Percentiles rank a stretch among this genome's conserved stretches.
phyloP scores from a whole-genome alignment of 2,329 filamentous ascomycete species.

The Leptographium wingfieldii region DNA sequence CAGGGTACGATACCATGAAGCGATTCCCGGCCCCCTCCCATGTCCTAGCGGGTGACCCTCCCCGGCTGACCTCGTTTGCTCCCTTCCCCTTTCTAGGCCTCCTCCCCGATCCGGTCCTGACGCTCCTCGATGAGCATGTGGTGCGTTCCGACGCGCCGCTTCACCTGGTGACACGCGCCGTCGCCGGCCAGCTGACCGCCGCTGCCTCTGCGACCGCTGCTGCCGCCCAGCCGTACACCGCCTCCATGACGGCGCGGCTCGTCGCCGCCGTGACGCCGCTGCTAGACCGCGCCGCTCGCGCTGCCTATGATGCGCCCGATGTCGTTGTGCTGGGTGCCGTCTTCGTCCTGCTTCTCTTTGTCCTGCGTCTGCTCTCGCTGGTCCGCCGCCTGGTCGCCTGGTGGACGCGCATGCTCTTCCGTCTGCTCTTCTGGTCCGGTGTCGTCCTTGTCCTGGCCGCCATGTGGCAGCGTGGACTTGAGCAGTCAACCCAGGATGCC shows the following conservation, averaged over 20 bases:
- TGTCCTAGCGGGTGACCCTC: background rate
- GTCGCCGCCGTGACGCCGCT: conserved; percentile 23
- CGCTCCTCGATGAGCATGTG: conserved; percentile 35
- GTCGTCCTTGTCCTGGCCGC: conserved; percentile 41
- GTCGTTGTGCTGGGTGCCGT: conserved; percentile 32
- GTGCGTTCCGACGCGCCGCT: conserved; percentile 33
- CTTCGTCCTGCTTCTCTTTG: conserved; percentile 41
- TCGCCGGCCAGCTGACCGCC: conserved; percentile 18
- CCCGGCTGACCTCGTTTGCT: background rate
- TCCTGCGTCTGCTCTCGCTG: conserved; percentile 56
- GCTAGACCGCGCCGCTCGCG: conserved; percentile 26
- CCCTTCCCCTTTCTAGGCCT: conserved; percentile 13
- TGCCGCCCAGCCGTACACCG: conserved; percentile 25
- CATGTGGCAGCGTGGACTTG: conserved; percentile 53
- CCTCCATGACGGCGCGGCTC: conserved; percentile 16
- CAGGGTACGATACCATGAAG: background rate
- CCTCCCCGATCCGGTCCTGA: conserved; percentile 27
- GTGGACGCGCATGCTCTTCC: conserved; percentile 57
- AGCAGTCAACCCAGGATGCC: conserved; percentile 49
- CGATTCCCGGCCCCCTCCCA: background rate
- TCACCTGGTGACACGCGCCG: conserved; percentile 25
- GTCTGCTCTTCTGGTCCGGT: conserved; percentile 50
- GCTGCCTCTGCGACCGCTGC: conserved; percentile 24
- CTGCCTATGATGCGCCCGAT: conserved; percentile 27
- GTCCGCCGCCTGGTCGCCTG: conserved; percentile 61